Evolutionary conservation across 2,329 filamentous ascomycete species (phyloP), one percentile per base, ranked within the genome.

Genomic region (Exserohilum rostratum): DNA sequence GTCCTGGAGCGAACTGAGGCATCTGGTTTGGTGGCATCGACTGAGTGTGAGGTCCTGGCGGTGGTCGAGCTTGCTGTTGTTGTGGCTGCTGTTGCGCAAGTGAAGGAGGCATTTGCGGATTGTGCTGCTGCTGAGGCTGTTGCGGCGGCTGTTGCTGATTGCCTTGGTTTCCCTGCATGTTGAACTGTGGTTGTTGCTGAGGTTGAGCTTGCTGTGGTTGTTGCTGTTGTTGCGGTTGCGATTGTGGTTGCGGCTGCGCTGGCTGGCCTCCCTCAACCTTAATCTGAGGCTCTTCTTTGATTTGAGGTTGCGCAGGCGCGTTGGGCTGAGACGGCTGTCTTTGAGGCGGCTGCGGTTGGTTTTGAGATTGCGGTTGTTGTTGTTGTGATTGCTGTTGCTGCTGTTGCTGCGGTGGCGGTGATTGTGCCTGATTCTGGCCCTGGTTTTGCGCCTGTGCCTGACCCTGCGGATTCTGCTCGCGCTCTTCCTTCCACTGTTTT

Each of bases 201-300:
- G 42, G 31, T 15, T 61, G 53, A 15, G 22, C 22, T 25, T 4
- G 39, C 34, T 35, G 34, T 17, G 13, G 34, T 18, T 62, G 55
- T 42, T 67, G 63, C 37, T 53, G 57, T 43, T 62, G 66, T n/a
- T 58, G 58, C 34, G 58, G 42, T 29, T 64, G 59, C 46, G 67
- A 58, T 27, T 60, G 53, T n/a, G 63, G 57, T 45, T 69, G 64
- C 38, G 55, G 58, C 40, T 64, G 67, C n/a, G 58, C 57, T 37
- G 57, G 45, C 31, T 64, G 61, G 20, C 62, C 67, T n/a, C 66
- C 67, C 51, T 76, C 73, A n/a, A 72, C 49, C 57, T 76, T 76
- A 50, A 76, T 71, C 18, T 72, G 69, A 5, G 71, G 69, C 31
- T 67, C 67, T 42, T 74, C 73, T 18, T 73, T 73, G 9, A 73